phyloP scores from a whole-genome alignment of 768 basidiomycete species.

The Phanerochaete carnosa region DNA sequence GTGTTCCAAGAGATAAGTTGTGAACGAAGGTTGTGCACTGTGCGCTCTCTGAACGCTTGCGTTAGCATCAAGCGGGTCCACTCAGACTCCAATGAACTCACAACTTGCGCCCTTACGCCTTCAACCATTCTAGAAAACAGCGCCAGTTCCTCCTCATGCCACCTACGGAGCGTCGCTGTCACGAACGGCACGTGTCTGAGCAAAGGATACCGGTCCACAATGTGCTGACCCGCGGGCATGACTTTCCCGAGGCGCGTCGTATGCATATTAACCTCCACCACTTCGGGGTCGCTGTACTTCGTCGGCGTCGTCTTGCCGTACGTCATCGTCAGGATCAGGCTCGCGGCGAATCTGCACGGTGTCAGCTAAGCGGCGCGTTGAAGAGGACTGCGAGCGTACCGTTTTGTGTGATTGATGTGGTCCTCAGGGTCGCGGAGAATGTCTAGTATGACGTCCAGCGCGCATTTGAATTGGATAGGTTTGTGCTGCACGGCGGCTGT shows the following conservation, averaged over 20 bases:
- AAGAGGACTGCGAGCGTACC: slow-evolving; percentile 17
- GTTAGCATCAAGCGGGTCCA: not conserved
- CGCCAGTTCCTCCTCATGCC: slow-evolving; percentile 42
- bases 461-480: slow-evolving; percentile 29
- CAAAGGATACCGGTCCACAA: slow-evolving; percentile 35
- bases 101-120: slow-evolving; percentile 27
- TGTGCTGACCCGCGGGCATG: slow-evolving; percentile 33
- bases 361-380: not conserved
- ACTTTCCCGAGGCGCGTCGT: slow-evolving; percentile 30
- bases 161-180: slow-evolving; percentile 49
- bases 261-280: slow-evolving; percentile 31
- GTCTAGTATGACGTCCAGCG: slow-evolving; percentile 32
- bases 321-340: slow-evolving; percentile 34
- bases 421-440: slow-evolving; percentile 29
- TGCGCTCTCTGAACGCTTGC: slow-evolving; percentile 19
- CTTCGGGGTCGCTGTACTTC: slow-evolving; percentile 33
- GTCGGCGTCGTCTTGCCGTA: slow-evolving; percentile 39
- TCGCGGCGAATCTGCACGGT: slow-evolving; percentile 33
- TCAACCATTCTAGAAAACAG: slow-evolving; percentile 31
- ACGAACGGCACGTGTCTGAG: slow-evolving; percentile 53
- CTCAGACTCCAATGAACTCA: slow-evolving; percentile 7
- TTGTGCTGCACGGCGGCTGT: slow-evolving; percentile 30
- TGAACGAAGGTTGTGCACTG: slow-evolving; percentile 28
- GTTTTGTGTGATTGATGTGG: slow-evolving; percentile 31
- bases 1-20: slow-evolving; percentile 34